phyloP scores from a whole-genome alignment of 2,329 filamentous ascomycete genomes.

The Alternaria sp. region DNA sequence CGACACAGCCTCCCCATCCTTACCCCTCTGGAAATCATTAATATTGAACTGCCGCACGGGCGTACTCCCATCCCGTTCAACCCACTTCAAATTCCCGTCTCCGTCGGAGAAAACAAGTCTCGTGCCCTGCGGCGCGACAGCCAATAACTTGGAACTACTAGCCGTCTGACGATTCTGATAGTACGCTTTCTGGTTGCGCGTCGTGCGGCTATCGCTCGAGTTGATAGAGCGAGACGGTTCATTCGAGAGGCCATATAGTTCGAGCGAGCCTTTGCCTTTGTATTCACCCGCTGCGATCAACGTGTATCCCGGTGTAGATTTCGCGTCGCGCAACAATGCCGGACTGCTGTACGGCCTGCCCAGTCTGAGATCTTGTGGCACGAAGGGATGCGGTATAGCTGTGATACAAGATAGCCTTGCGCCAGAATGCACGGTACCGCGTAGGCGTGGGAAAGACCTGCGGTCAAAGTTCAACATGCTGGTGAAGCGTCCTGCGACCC shows the following conservation, averaged over 20 bases:
- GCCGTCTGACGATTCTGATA: constrained; percentile 79
- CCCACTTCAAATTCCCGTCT: constrained; percentile 85
- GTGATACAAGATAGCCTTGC: constrained; percentile 77
- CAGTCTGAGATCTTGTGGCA: constrained; percentile 67
- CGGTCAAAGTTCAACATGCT: constrained; percentile 89
- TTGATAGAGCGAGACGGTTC: constrained; percentile 37
- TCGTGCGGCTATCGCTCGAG: constrained; percentile 36
- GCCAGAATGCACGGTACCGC: constrained; percentile 82
- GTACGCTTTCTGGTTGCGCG: constrained; percentile 51
- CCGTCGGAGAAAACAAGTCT: constrained; percentile 84
- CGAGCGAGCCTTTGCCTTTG: constrained; percentile 86
- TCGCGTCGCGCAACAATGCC: constrained; percentile 62
- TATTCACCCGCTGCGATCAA: constrained; percentile 88
- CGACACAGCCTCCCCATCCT: background rate
- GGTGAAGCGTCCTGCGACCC: constrained; percentile 86
- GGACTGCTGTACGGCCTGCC: constrained; percentile 61
- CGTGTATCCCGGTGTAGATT: constrained; percentile 64
- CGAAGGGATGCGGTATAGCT: constrained; percentile 71
- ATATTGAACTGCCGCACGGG: constrained; percentile 64
- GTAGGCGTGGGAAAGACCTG: constrained; percentile 79
- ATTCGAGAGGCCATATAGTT: constrained; percentile 74
- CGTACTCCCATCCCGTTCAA: constrained; percentile 78
- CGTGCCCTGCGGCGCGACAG: constrained; percentile 80
- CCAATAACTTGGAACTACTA: constrained; percentile 79
- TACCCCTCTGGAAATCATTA: constrained; percentile 48